Conservation (phyloP, 148 eudicot species). For the Nepenthes gracilis region DNA sequence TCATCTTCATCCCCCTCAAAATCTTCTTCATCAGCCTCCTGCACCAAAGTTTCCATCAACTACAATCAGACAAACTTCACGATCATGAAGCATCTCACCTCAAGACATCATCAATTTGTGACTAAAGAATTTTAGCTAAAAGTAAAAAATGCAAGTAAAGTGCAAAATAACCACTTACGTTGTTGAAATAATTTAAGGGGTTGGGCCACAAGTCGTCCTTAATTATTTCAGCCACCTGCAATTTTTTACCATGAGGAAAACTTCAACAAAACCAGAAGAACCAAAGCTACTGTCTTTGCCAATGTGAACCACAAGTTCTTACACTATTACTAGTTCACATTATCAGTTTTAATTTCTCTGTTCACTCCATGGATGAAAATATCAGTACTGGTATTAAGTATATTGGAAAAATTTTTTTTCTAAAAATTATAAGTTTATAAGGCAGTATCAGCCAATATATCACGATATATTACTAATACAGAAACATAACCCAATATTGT, state of each 20-base stretch:
- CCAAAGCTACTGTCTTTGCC: background rate
- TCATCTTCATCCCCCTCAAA: slow-evolving; percentile 48
- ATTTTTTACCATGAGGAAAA: slow-evolving; percentile 8
- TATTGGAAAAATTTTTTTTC: too few relatives aligned
- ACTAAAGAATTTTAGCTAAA: background rate
- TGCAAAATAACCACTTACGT: slow-evolving; percentile 23
- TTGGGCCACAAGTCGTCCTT: slow-evolving; percentile 98
- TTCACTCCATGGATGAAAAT: background rate
- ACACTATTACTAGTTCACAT: background rate
- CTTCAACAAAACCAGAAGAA: background rate
- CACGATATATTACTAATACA: too few relatives aligned
- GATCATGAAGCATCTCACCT: background rate
- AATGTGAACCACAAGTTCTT: background rate
- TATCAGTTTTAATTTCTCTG: background rate
- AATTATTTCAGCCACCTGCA: slow-evolving; percentile 90
- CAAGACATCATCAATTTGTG: background rate
- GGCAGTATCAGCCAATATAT: too few relatives aligned
- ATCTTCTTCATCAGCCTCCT: slow-evolving; percentile 85
- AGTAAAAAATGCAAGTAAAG: background rate
- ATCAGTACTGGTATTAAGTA: too few relatives aligned
- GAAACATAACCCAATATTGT: too few relatives aligned
- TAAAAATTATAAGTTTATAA: too few relatives aligned
- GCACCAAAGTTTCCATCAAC: slow-evolving; percentile 4
- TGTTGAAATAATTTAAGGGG: slow-evolving; percentile 77
- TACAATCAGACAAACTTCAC: slow-evolving; percentile 1